Percentiles rank a stretch among this genome's conserved stretches.
Conservation (phyloP, 1,284 basidiomycete genomes). For the Trichosporon asahii region DNA sequence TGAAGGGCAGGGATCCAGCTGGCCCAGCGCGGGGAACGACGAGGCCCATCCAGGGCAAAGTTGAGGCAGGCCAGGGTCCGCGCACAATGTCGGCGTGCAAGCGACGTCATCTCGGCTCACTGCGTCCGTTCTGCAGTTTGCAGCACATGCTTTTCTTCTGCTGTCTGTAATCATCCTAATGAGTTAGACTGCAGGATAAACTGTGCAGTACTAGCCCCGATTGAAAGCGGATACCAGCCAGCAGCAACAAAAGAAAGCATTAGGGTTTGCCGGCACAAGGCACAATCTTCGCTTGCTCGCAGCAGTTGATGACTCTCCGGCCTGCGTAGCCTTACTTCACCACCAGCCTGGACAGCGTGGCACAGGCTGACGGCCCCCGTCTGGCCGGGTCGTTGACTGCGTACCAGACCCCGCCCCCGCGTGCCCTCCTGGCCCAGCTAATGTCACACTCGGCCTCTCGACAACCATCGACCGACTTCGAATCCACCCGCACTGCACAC, state of each 20-base stretch:
- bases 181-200: not conserved
- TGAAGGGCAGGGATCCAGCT: not conserved
- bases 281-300: not conserved
- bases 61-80: not conserved
- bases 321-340: not conserved
- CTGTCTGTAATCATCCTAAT: too few relatives aligned
- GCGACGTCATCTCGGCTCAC: not conserved
- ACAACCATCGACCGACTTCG: constrained; percentile 4
- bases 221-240: not conserved
- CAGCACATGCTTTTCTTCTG: too few relatives aligned
- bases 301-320: not conserved
- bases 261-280: not conserved
- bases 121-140: not conserved
- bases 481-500: not conserved
- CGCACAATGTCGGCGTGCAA: not conserved
- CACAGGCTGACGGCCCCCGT: too few relatives aligned
- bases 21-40: not conserved
- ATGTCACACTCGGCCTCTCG: not conserved
- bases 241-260: not conserved
- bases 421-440: too few relatives aligned
- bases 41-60: not conserved
- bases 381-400: too few relatives aligned
- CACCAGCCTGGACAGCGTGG: too few relatives aligned
- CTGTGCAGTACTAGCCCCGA: not conserved
- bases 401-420: too few relatives aligned